A percentile compares a stretch with the other conserved stretches of the same genome.
phyloP scores from a whole-genome alignment of 371 early-diverging fungal species.

The Gilbertella persicaria region DNA sequence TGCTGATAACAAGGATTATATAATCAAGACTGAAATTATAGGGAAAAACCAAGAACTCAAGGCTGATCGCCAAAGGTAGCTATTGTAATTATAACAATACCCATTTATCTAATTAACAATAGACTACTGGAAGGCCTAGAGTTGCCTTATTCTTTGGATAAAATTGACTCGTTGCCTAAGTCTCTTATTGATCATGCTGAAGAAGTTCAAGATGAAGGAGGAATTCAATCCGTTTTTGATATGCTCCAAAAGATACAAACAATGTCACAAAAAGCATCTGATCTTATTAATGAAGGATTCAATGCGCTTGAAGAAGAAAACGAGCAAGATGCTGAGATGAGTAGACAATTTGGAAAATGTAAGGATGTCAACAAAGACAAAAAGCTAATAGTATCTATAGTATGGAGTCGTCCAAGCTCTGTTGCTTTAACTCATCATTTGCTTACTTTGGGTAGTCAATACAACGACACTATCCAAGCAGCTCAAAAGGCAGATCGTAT shows the following conservation, averaged over 20 bases:
- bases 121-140: constrained; percentile 25
- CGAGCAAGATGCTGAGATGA: constrained; percentile 66
- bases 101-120: constrained; percentile 3
- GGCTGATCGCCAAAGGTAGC: constrained; percentile 56
- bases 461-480: constrained; percentile 63
- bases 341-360: constrained; percentile 51
- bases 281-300: constrained; percentile 67
- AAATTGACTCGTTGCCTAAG: constrained; percentile 65
- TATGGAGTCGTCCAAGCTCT: constrained; percentile 67
- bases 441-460: constrained; percentile 58
- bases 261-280: constrained; percentile 51
- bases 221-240: constrained; percentile 62
- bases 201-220: constrained; percentile 76
- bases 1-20: constrained; percentile 70
- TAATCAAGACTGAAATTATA: constrained; percentile 67
- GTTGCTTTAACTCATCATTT: constrained; percentile 61
- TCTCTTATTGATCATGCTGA: constrained; percentile 65
- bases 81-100: constrained; percentile 35
- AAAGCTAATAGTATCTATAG: constrained; percentile 11
- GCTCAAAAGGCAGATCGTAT: constrained; percentile 72
- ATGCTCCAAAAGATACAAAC: constrained; percentile 61
- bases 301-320: constrained; percentile 72
- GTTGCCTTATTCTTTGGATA: constrained; percentile 37
- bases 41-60: constrained; percentile 63
- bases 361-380: constrained; percentile 4